These are phyloP conservation scores for Neotropicomus parvogracilis DNA, from an alignment of 1,284 basidiomycete species.

Conservation along the genomic window DNA sequence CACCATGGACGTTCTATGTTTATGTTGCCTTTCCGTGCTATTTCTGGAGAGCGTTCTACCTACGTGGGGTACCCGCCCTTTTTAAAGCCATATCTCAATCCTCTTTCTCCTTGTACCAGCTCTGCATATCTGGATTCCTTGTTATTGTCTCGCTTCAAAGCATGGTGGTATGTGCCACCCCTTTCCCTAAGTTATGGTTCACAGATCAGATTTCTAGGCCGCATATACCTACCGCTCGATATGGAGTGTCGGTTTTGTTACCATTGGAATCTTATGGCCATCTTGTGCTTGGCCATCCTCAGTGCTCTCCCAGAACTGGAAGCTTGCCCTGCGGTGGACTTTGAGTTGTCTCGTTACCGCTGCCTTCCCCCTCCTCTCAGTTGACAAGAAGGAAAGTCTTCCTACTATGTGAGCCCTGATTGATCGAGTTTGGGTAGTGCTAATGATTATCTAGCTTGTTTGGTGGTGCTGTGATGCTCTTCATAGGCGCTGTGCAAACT, in stretches of 20 bases:
- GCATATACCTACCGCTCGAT: constrained; percentile 68
- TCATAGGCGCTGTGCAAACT: constrained; percentile 19
- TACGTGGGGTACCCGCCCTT: constrained; percentile 31
- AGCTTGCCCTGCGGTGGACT: constrained; percentile 46
- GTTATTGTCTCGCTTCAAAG: constrained; percentile 51
- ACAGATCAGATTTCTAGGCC: constrained; percentile 40
- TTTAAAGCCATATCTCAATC: constrained; percentile 20
- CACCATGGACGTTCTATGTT: constrained; percentile 73
- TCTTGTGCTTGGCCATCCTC: constrained; percentile 43
- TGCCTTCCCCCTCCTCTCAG: constrained; percentile 68
- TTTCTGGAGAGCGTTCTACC: constrained; percentile 62
- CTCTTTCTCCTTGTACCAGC: constrained; percentile 22
- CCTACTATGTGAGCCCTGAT: constrained; percentile 49
- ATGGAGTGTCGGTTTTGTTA: constrained; percentile 68
- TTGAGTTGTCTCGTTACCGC: constrained; percentile 52
- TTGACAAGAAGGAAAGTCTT: constrained; percentile 73
- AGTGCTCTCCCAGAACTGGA: constrained; percentile 30
- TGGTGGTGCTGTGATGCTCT: constrained; percentile 30
- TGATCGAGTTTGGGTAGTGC: neutral
- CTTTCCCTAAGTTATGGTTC: neutral
- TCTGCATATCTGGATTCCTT: constrained; percentile 30
- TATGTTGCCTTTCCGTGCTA: constrained; percentile 75
- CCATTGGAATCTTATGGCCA: constrained; percentile 73
- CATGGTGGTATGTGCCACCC: constrained; percentile 62
- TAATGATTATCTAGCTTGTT: constrained; percentile 28